A percentile compares a stretch with the other conserved stretches of the same genome.
phyloP scores from a whole-genome alignment of 352 stramenopile species.

The Phytophthora tentaculata region DNA sequence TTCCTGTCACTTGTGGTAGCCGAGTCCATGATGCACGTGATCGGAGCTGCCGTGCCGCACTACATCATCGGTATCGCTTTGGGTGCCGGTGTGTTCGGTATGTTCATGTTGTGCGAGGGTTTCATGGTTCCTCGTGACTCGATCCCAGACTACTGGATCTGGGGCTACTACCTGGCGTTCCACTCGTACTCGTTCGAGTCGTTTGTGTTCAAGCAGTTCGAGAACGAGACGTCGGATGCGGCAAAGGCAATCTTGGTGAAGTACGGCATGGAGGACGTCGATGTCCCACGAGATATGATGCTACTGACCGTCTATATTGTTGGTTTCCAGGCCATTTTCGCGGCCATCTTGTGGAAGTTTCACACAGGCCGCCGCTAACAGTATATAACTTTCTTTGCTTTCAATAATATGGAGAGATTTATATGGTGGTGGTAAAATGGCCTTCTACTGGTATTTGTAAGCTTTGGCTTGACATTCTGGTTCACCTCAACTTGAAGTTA shows the following conservation, averaged over 20 bases:
- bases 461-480: too few relatives aligned
- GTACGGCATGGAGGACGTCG: constrained; percentile 53
- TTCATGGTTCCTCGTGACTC: constrained; percentile 69
- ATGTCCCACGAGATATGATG: constrained; percentile 50
- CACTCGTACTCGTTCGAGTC: constrained; percentile 85
- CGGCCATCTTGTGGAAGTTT: constrained; percentile 36
- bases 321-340: constrained; percentile 43
- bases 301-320: constrained; percentile 44
- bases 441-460: too few relatives aligned
- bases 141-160: constrained; percentile 78
- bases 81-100: constrained; percentile 73
- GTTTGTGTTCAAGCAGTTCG: constrained; percentile 83
- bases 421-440: too few relatives aligned
- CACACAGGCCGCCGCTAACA: constrained; percentile 20
- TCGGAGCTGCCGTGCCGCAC: constrained; percentile 72
- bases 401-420: too few relatives aligned
- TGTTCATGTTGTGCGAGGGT: constrained; percentile 84
- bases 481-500: not conserved
- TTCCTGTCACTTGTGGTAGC: constrained; percentile 78
- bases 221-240: constrained; percentile 23
- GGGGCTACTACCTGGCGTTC: constrained; percentile 87
- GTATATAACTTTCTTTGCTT: not conserved
- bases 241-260: constrained; percentile 26
- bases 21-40: constrained; percentile 82
- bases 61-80: constrained; percentile 88